phyloP scores from a whole-genome alignment of 495 filamentous ascomycete species.

The Aspergillus avenaceus region DNA sequence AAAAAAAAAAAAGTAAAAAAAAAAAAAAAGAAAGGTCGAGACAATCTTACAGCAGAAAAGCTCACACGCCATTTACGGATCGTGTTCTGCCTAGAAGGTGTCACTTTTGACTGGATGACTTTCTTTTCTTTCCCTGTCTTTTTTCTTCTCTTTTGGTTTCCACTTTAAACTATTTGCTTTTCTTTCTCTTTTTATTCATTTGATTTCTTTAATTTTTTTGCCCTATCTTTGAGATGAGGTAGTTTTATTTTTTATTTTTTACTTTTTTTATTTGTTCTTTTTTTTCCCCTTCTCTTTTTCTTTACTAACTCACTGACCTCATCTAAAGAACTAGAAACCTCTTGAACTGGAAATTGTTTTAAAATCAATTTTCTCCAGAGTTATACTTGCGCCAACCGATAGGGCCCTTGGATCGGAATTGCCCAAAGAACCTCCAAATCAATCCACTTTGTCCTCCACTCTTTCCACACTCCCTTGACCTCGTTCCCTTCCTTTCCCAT shows the following conservation, averaged over 20 bases:
- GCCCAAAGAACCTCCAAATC: conserved; percentile 4
- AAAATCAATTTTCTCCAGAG: too few species aligned
- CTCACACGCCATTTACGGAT: neutral
- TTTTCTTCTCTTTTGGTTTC: too few species aligned
- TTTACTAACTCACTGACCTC: neutral
- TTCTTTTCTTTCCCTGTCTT: too few species aligned
- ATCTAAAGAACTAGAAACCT: neutral
- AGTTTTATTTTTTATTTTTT: too few species aligned
- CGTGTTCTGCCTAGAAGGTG: neutral
- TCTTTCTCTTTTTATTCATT: too few species aligned
- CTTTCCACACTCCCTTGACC: conserved; percentile 2
- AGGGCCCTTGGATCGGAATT: conserved; percentile 3
- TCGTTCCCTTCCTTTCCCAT: conserved; percentile 3
- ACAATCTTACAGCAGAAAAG: neutral
- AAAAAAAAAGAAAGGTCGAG: neutral
- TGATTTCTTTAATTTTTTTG: too few species aligned
- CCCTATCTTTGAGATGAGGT: too few species aligned
- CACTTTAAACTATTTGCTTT: too few species aligned
- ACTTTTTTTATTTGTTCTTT: neutral
- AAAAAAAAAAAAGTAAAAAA: too few species aligned
- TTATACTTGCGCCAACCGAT: conserved; percentile 1
- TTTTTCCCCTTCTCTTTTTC: neutral
- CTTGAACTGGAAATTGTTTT: neutral
- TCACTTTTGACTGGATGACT: neutral
- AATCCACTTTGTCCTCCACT: conserved; percentile 4